Base-by-base conservation (phyloP, 176 grass and related monocot genomes). In the Pontederia crassipes region DNA sequence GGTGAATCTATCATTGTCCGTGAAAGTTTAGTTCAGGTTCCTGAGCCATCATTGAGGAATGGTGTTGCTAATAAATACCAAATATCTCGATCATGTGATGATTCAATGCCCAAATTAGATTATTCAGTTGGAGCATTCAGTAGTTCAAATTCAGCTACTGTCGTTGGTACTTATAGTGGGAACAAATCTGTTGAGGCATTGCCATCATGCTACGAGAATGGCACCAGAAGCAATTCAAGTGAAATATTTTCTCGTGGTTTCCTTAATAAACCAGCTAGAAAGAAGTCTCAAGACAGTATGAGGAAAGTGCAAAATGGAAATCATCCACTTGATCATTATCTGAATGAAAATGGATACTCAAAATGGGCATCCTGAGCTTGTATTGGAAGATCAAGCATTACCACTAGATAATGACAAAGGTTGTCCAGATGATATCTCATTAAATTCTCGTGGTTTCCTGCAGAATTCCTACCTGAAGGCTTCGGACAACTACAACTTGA, bases 221-320 rank as follows among this genome's bases (percentile, higher is more conserved):
- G 72, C 51, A 66, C 49, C 17, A 9, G 28, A 52, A 64, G 70
- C 35, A 82, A 75, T 85, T 46, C 79, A 71, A 82, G 77, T 32
- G 64, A 75, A 78, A 35, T 74, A 49, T 77, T 83, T 71, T 71
- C 82, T 60, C 65, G 46, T 55, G 84, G 93, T 80, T 81, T 88
- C 46, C 63, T 88, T 48, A 67, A 98, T 57, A 83, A 75, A 14
- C 70, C 74, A 18, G 71, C 77, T 47, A 77, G 56, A 60, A 59
- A 77, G 50, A 92, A 82, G 54, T 57, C 81, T 65, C 61, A 66
- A 12, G 75, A 55, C 57, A 14, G 17, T 49, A 71, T 68, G 72
- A 69, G 77, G 62, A 62, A 27, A 66, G 52, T 17, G 58, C 72
- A 63, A 49, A 70, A 77, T 65, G 52, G 47, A 11, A 17, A 24